Conservation (phyloP, 176 grass and related monocot species). For the Carex kokanica region DNA sequence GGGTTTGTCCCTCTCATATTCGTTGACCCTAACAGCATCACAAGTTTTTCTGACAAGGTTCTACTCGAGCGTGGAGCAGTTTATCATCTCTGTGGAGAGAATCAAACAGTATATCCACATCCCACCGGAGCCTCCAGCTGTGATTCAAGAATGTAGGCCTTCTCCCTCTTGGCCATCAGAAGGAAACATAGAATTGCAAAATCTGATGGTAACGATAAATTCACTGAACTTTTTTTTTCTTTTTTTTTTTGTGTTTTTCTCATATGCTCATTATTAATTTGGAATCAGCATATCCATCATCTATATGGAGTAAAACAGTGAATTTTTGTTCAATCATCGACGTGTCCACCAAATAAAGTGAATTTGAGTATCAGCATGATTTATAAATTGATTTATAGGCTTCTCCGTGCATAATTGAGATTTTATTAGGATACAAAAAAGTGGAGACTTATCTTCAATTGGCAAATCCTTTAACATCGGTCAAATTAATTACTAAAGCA, state of each 20-base stretch:
- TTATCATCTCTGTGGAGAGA: slow-evolving; percentile 80
- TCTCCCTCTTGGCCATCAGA: slow-evolving; percentile 78
- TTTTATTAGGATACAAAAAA: background rate
- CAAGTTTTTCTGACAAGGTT: slow-evolving; percentile 77
- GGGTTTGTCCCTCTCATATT: slow-evolving; percentile 88
- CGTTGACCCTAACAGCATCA: slow-evolving; percentile 45
- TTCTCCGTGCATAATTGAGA: background rate
- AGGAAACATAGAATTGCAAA: slow-evolving; percentile 75
- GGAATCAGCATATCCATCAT: background rate
- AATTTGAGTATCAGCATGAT: background rate
- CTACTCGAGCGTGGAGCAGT: slow-evolving; percentile 83
- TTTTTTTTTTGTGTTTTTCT: background rate
- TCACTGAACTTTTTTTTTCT: background rate
- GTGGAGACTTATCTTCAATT: background rate
- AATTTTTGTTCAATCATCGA: background rate
- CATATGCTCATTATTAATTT: background rate
- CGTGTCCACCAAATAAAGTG: background rate
- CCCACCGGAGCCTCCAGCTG: slow-evolving; percentile 57
- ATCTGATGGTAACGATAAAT: slow-evolving; percentile 59
- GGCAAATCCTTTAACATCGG: background rate
- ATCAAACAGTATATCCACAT: slow-evolving; percentile 89
- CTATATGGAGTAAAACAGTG: background rate
- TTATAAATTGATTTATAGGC: background rate
- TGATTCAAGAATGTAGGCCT: slow-evolving; percentile 64
- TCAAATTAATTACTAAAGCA: background rate